Evolutionary conservation across 1,139 yeast species (phyloP).

Genomic region (Pichia sp.): DNA sequence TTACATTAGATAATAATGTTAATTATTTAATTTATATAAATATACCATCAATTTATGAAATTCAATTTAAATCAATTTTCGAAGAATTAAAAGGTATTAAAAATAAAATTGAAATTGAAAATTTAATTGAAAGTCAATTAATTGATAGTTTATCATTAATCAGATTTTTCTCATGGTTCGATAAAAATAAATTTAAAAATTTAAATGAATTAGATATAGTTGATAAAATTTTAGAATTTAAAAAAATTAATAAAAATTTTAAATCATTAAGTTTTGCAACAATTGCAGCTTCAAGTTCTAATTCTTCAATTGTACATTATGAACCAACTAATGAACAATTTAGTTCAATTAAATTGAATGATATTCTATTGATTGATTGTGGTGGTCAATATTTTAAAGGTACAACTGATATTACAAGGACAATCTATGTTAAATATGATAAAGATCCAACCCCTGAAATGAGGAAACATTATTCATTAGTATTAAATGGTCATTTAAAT

Average conservation of each 20-base stretch:
- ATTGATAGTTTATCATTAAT: conserved; percentile 51
- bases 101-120: conserved; percentile 40
- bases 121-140: conserved; percentile 43
- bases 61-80: conserved; percentile 26
- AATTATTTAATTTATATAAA: conserved; percentile 45
- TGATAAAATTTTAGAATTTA: conserved; percentile 35
- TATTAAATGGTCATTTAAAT: conserved; percentile 48
- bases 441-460: conserved; percentile 28
- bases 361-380: conserved; percentile 42
- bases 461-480: conserved; percentile 39
- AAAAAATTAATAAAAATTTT: conserved; percentile 39
- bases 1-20: conserved; percentile 36
- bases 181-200: conserved; percentile 29
- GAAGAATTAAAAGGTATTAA: conserved; percentile 43
- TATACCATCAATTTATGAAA: conserved; percentile 28
- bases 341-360: conserved; percentile 36
- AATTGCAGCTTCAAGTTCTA: conserved; percentile 48
- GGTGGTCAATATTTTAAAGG: conserved; percentile 55
- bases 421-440: conserved; percentile 35
- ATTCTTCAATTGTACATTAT: conserved; percentile 50
- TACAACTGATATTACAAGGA: conserved; percentile 53
- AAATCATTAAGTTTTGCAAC: conserved; percentile 48
- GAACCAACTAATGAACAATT: conserved; percentile 41
- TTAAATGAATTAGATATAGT: conserved; percentile 45
- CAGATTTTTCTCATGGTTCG: conserved; percentile 49